Conservation (phyloP, 1,139 yeast genomes). For the Suhomyces choctaworum region DNA sequence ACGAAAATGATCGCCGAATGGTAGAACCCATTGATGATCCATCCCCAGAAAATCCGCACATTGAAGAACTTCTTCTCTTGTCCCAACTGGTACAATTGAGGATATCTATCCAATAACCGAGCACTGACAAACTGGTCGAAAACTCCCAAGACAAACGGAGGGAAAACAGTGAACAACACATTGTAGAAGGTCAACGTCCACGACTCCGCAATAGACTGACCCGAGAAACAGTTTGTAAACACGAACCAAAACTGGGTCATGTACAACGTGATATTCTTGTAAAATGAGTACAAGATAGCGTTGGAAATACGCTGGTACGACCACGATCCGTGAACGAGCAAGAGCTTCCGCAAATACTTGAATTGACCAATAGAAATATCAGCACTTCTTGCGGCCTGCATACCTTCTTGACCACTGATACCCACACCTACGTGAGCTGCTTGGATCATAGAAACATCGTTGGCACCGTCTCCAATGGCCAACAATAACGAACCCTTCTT, state of each 20-base stretch:
- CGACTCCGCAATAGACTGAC: constrained; percentile 93
- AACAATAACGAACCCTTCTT: constrained; percentile 74
- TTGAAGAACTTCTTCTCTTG: constrained; percentile 87
- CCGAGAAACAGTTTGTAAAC: constrained; percentile 87
- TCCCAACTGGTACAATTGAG: constrained; percentile 88
- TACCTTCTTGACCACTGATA: constrained; percentile 98
- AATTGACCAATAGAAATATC: constrained; percentile 97
- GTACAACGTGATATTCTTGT: constrained; percentile 91
- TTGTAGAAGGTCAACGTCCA: constrained; percentile 98
- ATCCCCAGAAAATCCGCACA: constrained; percentile 92
- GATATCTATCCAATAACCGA: constrained; percentile 83
- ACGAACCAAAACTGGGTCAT: constrained; percentile 99
- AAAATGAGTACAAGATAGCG: constrained; percentile 91
- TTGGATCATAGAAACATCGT: constrained; percentile 98
- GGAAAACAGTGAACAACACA: constrained; percentile 91
- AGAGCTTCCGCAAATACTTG: constrained; percentile 74
- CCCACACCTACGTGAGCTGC: constrained; percentile 99
- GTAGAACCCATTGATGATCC: constrained; percentile 93
- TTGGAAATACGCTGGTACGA: constrained; percentile 90
- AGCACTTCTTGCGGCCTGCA: constrained; percentile 98
- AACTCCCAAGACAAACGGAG: constrained; percentile 95
- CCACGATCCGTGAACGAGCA: constrained; percentile 97
- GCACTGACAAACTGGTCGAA: constrained; percentile 97
- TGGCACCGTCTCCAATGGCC: constrained; percentile 98
- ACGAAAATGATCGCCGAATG: constrained; percentile 87